phyloP scores from a whole-genome alignment of 306 rosid species.

The Morella rubra region DNA sequence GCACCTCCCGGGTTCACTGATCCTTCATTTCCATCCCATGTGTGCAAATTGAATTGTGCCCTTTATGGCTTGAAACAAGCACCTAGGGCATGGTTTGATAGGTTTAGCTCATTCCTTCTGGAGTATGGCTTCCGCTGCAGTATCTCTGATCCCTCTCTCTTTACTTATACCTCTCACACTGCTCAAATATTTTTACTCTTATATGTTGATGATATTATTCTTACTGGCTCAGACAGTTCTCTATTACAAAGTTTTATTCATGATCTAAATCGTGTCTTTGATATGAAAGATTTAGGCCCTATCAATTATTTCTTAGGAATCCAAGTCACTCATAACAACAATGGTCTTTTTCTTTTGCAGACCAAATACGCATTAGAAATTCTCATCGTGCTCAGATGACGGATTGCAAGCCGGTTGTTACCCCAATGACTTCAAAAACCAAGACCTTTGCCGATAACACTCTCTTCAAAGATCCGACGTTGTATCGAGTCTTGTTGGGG shows the following conservation, averaged over 20 bases:
- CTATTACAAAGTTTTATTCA: background rate
- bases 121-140: background rate
- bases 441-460: background rate
- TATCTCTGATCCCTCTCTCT: background rate
- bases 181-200: background rate
- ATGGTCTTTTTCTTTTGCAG: background rate
- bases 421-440: too few species aligned
- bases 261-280: background rate
- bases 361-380: background rate
- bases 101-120: too few species aligned
- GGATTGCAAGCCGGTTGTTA: too few species aligned
- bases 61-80: too few species aligned
- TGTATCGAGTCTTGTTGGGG: too few species aligned
- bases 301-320: background rate
- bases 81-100: too few species aligned
- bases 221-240: background rate
- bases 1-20: too few species aligned
- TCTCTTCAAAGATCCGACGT: too few species aligned
- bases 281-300: background rate
- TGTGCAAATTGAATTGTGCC: too few species aligned
- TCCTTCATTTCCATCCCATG: too few species aligned
- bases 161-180: background rate
- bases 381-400: background rate
- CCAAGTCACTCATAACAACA: background rate
- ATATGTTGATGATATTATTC: background rate